These are phyloP conservation scores for Xanthoconium stramineum DNA, from an alignment of 768 basidiomycete species.

Conservation along the genomic window DNA sequence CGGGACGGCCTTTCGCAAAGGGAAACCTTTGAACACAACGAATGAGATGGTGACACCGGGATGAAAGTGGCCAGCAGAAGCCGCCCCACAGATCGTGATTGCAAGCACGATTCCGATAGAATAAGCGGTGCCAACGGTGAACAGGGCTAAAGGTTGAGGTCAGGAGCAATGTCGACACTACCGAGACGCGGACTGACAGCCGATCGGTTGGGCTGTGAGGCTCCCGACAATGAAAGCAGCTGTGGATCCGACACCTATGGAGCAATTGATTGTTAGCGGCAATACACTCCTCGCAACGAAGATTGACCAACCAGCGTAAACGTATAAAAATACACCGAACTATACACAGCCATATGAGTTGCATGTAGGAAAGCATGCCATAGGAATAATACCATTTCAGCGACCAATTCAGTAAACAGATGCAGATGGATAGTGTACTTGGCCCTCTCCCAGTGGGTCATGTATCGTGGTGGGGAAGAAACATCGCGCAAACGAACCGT, in stretches of 20 bases:
- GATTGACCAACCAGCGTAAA: conserved; percentile 43
- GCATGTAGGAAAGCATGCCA: neutral
- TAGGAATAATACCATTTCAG: conserved; percentile 48
- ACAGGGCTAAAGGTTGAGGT: conserved; percentile 38
- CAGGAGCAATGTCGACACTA: neutral
- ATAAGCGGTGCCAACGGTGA: conserved; percentile 59
- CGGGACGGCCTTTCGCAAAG: conserved; percentile 49
- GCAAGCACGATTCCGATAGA: conserved; percentile 60
- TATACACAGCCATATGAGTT: conserved; percentile 19
- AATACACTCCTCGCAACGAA: neutral
- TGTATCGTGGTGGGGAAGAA: conserved; percentile 34
- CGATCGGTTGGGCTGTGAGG: conserved; percentile 40
- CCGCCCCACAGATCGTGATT: conserved; percentile 45
- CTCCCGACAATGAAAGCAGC: conserved; percentile 49
- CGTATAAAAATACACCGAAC: conserved; percentile 63
- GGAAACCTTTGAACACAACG: conserved; percentile 53
- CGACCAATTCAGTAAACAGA: conserved; percentile 55
- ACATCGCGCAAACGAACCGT: conserved; percentile 44
- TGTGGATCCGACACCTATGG: conserved; percentile 52
- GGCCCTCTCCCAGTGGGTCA: conserved; percentile 49
- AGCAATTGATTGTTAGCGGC: neutral
- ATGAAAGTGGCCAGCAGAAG: conserved; percentile 65
- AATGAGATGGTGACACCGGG: conserved; percentile 59
- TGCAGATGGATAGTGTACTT: conserved; percentile 43
- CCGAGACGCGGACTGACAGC: conserved; percentile 41